Evolutionary conservation across 75 land plant genomes (phyloP).

Genomic region (Cryptomeria japonica): DNA sequence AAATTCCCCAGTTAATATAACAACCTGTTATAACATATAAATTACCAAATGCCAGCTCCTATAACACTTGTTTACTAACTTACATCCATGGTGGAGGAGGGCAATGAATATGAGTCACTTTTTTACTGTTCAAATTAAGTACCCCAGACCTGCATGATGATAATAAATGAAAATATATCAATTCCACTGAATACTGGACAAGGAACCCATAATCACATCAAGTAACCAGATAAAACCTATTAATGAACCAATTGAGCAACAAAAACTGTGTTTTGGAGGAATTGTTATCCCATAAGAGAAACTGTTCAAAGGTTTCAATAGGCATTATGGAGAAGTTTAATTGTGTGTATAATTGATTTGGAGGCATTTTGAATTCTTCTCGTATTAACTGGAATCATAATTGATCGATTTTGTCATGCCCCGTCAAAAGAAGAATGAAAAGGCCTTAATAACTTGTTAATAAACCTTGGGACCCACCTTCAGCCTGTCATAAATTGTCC

Average conservation of each 20-base stretch:
- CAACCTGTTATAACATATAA: background rate
- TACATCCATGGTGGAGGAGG: conserved; percentile 32
- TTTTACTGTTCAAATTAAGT: conserved; percentile 13
- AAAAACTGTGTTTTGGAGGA: background rate
- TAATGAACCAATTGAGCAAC: background rate
- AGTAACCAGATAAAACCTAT: background rate
- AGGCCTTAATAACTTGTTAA: too few species aligned
- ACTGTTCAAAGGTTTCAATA: background rate
- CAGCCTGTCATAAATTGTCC: too few species aligned
- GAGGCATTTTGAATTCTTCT: background rate
- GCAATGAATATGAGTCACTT: conserved; percentile 33
- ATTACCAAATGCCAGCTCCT: background rate
- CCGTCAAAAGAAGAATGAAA: too few species aligned
- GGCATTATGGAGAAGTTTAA: background rate
- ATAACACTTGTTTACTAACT: background rate
- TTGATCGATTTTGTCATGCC: too few species aligned
- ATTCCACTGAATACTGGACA: background rate
- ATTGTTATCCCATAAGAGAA: background rate
- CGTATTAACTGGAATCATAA: background rate
- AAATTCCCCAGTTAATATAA: background rate
- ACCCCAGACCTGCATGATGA: conserved; percentile 31
- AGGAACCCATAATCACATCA: background rate
- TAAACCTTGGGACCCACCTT: too few species aligned
- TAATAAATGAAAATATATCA: background rate
- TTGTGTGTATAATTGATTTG: background rate